Evolutionary conservation across 176 grass and related monocot genomes (phyloP).

Genomic region (Hordeum marinum): DNA sequence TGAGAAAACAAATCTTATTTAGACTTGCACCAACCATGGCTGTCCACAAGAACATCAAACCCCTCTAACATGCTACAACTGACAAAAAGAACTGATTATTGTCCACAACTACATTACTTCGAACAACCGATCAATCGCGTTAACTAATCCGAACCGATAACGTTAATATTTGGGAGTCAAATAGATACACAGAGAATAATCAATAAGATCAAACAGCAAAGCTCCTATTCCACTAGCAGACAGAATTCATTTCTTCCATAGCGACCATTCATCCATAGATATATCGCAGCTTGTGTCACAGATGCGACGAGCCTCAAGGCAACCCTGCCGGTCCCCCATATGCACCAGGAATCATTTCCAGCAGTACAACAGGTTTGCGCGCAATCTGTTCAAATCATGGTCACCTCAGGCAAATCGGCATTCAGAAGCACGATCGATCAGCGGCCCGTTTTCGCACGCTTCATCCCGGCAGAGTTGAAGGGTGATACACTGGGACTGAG

Average conservation of each 20-base stretch:
- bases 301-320: background rate
- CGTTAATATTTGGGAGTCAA: conserved; percentile 32
- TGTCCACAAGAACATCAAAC: conserved; percentile 9
- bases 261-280: background rate
- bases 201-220: conserved; percentile 28
- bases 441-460: conserved; percentile 72
- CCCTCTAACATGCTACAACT: conserved; percentile 12
- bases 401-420: conserved; percentile 16
- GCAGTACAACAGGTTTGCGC: background rate
- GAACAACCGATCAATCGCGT: background rate
- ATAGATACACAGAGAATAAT: conserved; percentile 35
- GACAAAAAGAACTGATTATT: conserved; percentile 28
- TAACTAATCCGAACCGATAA: conserved; percentile 42
- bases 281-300: background rate
- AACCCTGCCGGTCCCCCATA: background rate
- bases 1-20: background rate
- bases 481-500: conserved; percentile 80
- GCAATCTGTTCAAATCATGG: conserved; percentile 5
- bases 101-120: background rate
- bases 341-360: conserved; percentile 12
- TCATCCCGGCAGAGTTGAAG: conserved; percentile 81
- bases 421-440: conserved; percentile 45
- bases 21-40: background rate
- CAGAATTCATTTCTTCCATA: background rate
- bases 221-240: background rate